Evolutionary conservation across 352 stramenopile genomes (phyloP).

Genomic region (Globisporangium yorkense): DNA sequence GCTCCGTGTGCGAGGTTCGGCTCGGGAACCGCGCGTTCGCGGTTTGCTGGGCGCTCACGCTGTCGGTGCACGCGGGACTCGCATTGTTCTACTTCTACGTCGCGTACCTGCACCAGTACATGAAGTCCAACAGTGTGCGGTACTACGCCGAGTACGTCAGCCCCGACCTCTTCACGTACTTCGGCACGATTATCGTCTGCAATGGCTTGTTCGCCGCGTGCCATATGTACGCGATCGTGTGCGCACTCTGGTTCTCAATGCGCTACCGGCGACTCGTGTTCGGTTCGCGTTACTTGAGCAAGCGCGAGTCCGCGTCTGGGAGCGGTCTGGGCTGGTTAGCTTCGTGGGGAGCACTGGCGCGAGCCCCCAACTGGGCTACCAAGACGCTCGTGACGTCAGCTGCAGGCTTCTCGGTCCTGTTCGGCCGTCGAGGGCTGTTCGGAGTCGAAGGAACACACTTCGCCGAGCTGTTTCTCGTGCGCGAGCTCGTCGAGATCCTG

Average conservation of each 20-base stretch:
- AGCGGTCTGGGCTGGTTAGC: too few species aligned
- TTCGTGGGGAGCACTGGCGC: too few species aligned
- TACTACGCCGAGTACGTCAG: slow-evolving; percentile 2
- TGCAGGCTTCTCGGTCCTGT: not conserved
- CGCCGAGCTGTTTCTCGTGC: slow-evolving; percentile 3
- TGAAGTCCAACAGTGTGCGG: not conserved
- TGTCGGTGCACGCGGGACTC: slow-evolving; percentile 3
- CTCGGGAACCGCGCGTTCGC: not conserved
- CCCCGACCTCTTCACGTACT: not conserved
- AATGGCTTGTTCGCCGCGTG: not conserved
- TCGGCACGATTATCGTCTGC: not conserved
- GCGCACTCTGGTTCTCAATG: slow-evolving; percentile 2
- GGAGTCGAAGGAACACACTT: slow-evolving; percentile 6
- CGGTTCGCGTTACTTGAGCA: not conserved
- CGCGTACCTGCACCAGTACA: slow-evolving; percentile 2
- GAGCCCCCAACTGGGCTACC: not conserved
- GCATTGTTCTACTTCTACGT: slow-evolving; percentile 7
- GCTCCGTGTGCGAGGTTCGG: not conserved
- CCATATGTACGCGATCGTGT: slow-evolving; percentile 1
- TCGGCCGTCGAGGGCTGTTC: slow-evolving; percentile 5
- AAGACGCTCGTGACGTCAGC: not conserved
- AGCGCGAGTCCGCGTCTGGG: too few species aligned
- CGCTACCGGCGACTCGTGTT: slow-evolving; percentile 6
- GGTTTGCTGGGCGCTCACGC: not conserved
- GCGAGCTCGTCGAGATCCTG: slow-evolving; percentile 2